Conservation (phyloP, 2,329 filamentous ascomycete genomes). For the Alternaria dauci region DNA sequence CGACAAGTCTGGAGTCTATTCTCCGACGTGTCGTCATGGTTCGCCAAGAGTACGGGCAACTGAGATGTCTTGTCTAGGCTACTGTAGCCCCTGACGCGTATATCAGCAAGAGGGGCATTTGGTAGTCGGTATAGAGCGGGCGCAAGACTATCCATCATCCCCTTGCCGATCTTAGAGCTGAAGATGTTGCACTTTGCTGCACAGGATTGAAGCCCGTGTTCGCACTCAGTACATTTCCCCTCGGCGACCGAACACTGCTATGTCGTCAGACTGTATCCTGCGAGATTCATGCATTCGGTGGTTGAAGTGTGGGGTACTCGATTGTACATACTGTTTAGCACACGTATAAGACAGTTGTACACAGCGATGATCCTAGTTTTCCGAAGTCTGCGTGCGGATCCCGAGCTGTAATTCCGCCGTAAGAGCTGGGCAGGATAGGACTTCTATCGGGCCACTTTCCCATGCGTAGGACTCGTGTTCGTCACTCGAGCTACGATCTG, state of each 20-base stretch:
- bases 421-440: constrained; percentile 20
- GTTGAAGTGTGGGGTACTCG: constrained; percentile 63
- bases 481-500: neutral
- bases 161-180: neutral
- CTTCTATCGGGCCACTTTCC: constrained; percentile 22
- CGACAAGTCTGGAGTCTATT: constrained; percentile 21
- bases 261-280: too few relatives aligned
- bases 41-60: constrained; percentile 22
- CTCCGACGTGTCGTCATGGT: constrained; percentile 30
- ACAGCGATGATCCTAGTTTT: constrained; percentile 68
- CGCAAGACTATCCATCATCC: too few relatives aligned
- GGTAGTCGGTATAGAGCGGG: too few relatives aligned
- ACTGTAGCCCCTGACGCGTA: too few relatives aligned
- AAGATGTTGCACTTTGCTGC: neutral
- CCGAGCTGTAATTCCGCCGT: constrained; percentile 50
- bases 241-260: too few relatives aligned
- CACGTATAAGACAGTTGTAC: constrained; percentile 70
- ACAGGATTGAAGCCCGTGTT: neutral
- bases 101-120: too few relatives aligned
- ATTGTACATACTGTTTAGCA: constrained; percentile 70
- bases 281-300: too few relatives aligned
- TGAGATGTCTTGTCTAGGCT: neutral
- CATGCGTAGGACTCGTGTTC: constrained; percentile 14
- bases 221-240: neutral
- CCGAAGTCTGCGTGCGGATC: constrained; percentile 56